phyloP scores from a whole-genome alignment of 805 yeast genomes.

The Pichia manshurica region DNA sequence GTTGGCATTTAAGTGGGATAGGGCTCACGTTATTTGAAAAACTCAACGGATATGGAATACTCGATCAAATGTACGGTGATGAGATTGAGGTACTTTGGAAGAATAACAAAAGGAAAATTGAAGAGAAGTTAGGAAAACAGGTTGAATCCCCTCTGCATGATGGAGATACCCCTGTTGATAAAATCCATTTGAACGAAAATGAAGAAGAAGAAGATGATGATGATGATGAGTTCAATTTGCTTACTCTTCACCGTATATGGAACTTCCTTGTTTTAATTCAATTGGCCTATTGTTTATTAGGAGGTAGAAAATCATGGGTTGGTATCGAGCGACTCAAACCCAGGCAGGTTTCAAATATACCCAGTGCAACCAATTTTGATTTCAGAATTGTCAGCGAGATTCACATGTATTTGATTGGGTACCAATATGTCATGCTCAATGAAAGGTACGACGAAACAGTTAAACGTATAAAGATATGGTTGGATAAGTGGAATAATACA shows the following conservation, averaged over 20 bases:
- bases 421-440: slow-evolving; percentile 48
- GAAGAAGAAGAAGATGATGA: slow-evolving; percentile 6
- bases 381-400: slow-evolving; percentile 80
- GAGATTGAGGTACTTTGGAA: slow-evolving; percentile 16
- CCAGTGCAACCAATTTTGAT: slow-evolving; percentile 68
- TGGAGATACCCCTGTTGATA: no score
- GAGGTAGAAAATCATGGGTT: slow-evolving; percentile 37
- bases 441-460: slow-evolving; percentile 13
- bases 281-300: slow-evolving; percentile 15
- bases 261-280: slow-evolving; percentile 56
- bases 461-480: slow-evolving; percentile 53
- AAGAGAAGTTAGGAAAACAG: neutral
- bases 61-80: slow-evolving; percentile 25
- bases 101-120: slow-evolving; percentile 1
- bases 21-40: slow-evolving; percentile 58
- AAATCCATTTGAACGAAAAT: neutral
- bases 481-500: slow-evolving; percentile 61
- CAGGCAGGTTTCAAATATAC: slow-evolving; percentile 35
- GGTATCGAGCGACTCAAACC: slow-evolving; percentile 44
- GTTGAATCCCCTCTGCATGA: neutral
- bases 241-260: slow-evolving; percentile 60
- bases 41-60: slow-evolving; percentile 40
- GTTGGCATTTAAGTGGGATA: slow-evolving; percentile 62
- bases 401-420: slow-evolving; percentile 51
- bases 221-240: slow-evolving; percentile 41